Evolutionary conservation across 2,329 filamentous ascomycete genomes (phyloP).

Genomic region (Ceratocystis papillata): DNA sequence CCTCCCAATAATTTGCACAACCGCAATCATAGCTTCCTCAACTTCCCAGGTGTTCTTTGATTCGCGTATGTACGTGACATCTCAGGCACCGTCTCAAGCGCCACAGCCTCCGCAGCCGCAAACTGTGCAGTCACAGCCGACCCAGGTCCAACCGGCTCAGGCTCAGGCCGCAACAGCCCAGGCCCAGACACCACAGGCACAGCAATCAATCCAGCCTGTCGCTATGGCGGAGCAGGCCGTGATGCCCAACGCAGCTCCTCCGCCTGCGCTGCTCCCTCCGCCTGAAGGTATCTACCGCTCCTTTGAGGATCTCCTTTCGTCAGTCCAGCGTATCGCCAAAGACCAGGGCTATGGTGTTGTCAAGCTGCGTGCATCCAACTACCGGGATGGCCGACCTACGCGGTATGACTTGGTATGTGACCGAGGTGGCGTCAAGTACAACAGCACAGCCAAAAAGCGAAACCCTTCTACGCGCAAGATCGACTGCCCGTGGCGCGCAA

Average conservation of each 20-base stretch:
- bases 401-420: constrained; percentile 54
- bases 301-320: constrained; percentile 48
- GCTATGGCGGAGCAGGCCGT: constrained; percentile 31
- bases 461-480: constrained; percentile 54
- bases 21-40: constrained; percentile 27
- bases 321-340: constrained; percentile 50
- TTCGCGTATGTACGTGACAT: constrained; percentile 23
- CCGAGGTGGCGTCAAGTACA: constrained; percentile 53
- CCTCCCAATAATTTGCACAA: constrained; percentile 26
- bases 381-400: constrained; percentile 51
- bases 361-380: constrained; percentile 52
- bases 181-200: constrained; percentile 12
- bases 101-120: constrained; percentile 15
- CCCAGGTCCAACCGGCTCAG: constrained; percentile 5
- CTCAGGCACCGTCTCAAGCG: constrained; percentile 21
- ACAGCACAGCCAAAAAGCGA: constrained; percentile 53
- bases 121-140: constrained; percentile 9
- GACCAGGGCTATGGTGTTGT: constrained; percentile 53
- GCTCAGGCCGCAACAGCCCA: constrained; percentile 9
- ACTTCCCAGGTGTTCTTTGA: constrained; percentile 21
- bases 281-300: constrained; percentile 50
- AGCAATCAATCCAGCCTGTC: constrained; percentile 26
- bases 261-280: constrained; percentile 42
- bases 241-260: constrained; percentile 39
- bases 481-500: constrained; percentile 52